Percentiles rank a stretch among this genome's conserved stretches.
Evolutionary conservation across 75 land plant species (phyloP).

Genomic region (Cunninghamia lanceolata): DNA sequence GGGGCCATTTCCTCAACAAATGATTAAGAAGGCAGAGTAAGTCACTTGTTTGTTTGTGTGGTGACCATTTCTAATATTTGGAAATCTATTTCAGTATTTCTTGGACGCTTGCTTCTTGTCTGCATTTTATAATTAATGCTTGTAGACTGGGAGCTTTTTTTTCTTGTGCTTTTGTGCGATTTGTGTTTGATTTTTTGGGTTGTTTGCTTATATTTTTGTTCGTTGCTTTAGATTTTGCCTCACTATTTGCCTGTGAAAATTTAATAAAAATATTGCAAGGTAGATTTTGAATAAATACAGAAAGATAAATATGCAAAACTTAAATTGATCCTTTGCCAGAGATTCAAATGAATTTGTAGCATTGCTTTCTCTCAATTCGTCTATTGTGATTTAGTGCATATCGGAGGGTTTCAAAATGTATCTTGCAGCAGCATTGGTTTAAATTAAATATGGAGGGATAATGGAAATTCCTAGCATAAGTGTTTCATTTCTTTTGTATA

Average conservation of each 20-base stretch:
- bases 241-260: not conserved
- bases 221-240: not conserved
- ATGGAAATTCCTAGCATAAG: not conserved
- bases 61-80: not conserved
- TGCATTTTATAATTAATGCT: not conserved
- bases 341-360: not conserved
- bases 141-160: not conserved
- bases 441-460: not conserved
- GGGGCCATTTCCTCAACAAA: slow-evolving; percentile 82
- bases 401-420: not conserved
- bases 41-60: slow-evolving; percentile 13
- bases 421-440: not conserved
- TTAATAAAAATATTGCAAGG: not conserved
- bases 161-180: not conserved
- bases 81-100: not conserved
- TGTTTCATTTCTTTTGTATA: not conserved
- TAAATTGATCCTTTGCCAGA: not conserved
- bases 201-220: not conserved
- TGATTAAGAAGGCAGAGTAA: slow-evolving; percentile 71
- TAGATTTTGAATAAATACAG: not conserved
- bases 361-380: not conserved
- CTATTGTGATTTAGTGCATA: not conserved
- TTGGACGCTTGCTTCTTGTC: not conserved
- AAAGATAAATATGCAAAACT: not conserved
- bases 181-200: not conserved